phyloP scores from a whole-genome alignment of 1,139 yeast genomes.

The Candida gigantensis region DNA sequence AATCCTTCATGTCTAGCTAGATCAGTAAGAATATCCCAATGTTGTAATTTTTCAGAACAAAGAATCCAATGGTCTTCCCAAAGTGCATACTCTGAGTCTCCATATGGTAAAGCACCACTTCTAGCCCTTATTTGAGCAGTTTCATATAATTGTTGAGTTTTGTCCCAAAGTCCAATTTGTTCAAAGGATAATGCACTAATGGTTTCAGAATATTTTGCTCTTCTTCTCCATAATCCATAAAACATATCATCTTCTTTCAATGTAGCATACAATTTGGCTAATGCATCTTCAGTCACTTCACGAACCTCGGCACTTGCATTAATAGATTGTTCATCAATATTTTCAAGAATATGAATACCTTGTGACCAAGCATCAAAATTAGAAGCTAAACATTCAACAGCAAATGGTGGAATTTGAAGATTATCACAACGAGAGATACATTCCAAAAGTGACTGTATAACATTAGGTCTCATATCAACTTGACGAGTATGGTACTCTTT shows the following conservation, averaged over 20 bases:
- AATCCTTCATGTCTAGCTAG: constrained; percentile 97
- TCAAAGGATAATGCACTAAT: constrained; percentile 91
- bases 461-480: constrained; percentile 83
- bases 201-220: constrained; percentile 92
- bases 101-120: constrained; percentile 92
- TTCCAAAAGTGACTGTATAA: constrained; percentile 77
- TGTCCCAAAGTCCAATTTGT: constrained; percentile 93
- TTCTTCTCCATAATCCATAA: constrained; percentile 95
- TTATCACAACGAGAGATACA: constrained; percentile 76
- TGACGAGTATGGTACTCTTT: constrained; percentile 93
- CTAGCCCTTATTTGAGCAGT: constrained; percentile 97
- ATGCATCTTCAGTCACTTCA: constrained; percentile 88
- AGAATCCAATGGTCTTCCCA: constrained; percentile 99
- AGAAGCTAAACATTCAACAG: constrained; percentile 83
- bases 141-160: constrained; percentile 91
- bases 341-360: constrained; percentile 79
- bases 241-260: constrained; percentile 95
- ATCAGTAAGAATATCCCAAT: constrained; percentile 97
- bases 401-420: constrained; percentile 89
- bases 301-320: constrained; percentile 72
- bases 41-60: constrained; percentile 96
- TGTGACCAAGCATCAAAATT: constrained; percentile 93
- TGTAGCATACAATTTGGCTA: constrained; percentile 84
- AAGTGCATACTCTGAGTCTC: constrained; percentile 90
- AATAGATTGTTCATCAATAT: constrained; percentile 65